Evolutionary conservation across 352 stramenopile genomes (phyloP).

Genomic region (Phytophthora brassicae): DNA sequence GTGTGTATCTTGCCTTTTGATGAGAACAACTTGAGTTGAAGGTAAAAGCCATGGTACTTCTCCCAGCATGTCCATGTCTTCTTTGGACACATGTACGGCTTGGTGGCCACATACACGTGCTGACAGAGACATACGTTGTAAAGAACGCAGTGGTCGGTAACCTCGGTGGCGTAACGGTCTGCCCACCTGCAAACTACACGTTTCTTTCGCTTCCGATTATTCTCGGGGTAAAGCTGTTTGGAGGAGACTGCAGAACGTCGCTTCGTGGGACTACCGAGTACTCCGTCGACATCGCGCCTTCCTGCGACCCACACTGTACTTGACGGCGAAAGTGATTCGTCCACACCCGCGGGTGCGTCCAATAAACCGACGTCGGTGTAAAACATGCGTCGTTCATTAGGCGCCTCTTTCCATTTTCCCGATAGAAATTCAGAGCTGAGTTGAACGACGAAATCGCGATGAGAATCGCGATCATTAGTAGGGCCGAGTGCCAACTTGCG

Average conservation of each 20-base stretch:
- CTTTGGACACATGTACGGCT: conserved; percentile 7
- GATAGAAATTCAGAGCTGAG: conserved; percentile 9
- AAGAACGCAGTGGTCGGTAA: conserved; percentile 5
- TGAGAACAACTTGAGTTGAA: conserved; percentile 6
- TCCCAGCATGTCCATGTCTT: conserved; percentile 15
- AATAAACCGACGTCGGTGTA: not conserved
- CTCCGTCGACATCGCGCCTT: not conserved
- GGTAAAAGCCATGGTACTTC: no score
- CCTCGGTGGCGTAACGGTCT: conserved; percentile 9
- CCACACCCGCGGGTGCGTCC: not conserved
- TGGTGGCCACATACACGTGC: not conserved
- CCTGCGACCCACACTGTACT: no score
- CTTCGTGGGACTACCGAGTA: not conserved
- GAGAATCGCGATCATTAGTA: no score
- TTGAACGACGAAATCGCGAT: no score
- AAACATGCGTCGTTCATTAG: conserved; percentile 5
- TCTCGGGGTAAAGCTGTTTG: conserved; percentile 4
- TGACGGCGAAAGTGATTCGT: not conserved
- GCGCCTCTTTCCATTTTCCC: conserved; percentile 13
- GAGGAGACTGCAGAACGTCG: not conserved
- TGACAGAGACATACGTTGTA: not conserved
- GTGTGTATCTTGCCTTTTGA: conserved; percentile 2
- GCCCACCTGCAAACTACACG: conserved; percentile 11
- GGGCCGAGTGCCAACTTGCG: no score
- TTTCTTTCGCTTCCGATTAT: conserved; percentile 5